These are phyloP conservation scores for Dothideomycetes sp. DNA, from an alignment of 2,329 filamentous ascomycete species.

Conservation along the genomic window DNA sequence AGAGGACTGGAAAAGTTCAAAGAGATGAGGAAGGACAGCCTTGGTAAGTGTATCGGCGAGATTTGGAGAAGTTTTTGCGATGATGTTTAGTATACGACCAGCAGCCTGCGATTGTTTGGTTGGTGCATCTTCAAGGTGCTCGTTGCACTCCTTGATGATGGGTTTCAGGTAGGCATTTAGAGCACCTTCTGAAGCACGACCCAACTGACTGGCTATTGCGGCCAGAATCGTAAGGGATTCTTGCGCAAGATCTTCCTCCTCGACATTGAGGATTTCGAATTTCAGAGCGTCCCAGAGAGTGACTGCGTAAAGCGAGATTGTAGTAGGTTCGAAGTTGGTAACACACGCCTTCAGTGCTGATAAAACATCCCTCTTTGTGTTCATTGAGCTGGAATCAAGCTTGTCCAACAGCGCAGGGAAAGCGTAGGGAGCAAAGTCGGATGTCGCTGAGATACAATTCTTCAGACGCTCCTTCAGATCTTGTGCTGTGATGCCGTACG, in stretches of 20 bases:
- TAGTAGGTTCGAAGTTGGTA: slow-evolving; percentile 48
- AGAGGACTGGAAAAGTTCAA: slow-evolving; percentile 51
- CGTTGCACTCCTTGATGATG: slow-evolving; percentile 57
- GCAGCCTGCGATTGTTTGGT: slow-evolving; percentile 59
- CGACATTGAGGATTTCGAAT: slow-evolving; percentile 58
- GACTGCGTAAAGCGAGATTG: slow-evolving; percentile 53
- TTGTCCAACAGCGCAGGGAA: slow-evolving; percentile 62
- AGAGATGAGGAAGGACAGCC: slow-evolving; percentile 47
- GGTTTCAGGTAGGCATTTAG: slow-evolving; percentile 48
- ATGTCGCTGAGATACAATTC: slow-evolving; percentile 54
- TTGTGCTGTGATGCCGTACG: slow-evolving; percentile 60
- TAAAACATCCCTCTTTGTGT: slow-evolving; percentile 60
- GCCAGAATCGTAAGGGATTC: slow-evolving; percentile 48
- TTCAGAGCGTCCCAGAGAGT: slow-evolving; percentile 61
- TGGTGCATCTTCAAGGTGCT: slow-evolving; percentile 58
- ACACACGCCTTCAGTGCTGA: slow-evolving; percentile 54
- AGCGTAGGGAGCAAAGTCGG: slow-evolving; percentile 55
- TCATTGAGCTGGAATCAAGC: slow-evolving; percentile 58
- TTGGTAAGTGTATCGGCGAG: slow-evolving; percentile 49
- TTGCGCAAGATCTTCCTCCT: slow-evolving; percentile 56
- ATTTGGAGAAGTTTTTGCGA: slow-evolving; percentile 46
- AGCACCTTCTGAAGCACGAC: slow-evolving; percentile 39
- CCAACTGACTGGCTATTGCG: slow-evolving; percentile 47
- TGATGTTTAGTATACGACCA: slow-evolving; percentile 49
- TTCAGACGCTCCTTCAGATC: slow-evolving; percentile 56